A percentile compares a stretch with the other conserved stretches of the same genome.
Conservation (phyloP, 164 flowering plant genomes). For the Chloranthus sessilifolius region DNA sequence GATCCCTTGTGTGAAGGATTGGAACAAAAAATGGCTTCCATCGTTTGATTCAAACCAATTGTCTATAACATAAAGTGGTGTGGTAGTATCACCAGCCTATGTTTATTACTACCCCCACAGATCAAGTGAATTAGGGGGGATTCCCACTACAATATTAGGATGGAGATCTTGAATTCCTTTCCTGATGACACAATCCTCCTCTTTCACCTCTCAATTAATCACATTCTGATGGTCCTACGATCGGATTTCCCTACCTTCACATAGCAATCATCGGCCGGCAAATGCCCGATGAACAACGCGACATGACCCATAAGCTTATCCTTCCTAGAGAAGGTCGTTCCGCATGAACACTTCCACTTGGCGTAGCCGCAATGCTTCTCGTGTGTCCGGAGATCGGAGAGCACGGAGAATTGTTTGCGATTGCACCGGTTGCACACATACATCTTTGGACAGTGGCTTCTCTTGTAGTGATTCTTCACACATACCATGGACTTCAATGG, state of each 20-base stretch:
- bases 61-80: too few relatives aligned
- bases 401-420: conserved; percentile 65
- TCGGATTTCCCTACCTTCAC: conserved; percentile 3
- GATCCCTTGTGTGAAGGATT: too few relatives aligned
- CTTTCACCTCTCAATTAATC: too few relatives aligned
- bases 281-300: conserved; percentile 56
- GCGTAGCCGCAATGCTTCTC: conserved; percentile 82
- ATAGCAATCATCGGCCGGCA: conserved; percentile 22
- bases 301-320: conserved; percentile 86
- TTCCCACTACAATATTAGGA: too few relatives aligned
- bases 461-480: conserved; percentile 79
- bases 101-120: too few relatives aligned
- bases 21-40: too few relatives aligned
- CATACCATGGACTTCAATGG: conserved; percentile 78
- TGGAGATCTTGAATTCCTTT: too few relatives aligned
- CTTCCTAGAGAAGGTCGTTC: conserved; percentile 73
- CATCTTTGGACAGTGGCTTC: conserved; percentile 78
- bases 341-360: conserved; percentile 83
- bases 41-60: too few relatives aligned
- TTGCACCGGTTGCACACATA: conserved; percentile 72
- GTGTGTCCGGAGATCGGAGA: conserved; percentile 76
- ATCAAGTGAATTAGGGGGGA: too few relatives aligned
- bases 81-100: too few relatives aligned
- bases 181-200: too few relatives aligned
- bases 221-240: neutral